phyloP scores from a whole-genome alignment of 306 rosid genomes.

The Malus orientalis region DNA sequence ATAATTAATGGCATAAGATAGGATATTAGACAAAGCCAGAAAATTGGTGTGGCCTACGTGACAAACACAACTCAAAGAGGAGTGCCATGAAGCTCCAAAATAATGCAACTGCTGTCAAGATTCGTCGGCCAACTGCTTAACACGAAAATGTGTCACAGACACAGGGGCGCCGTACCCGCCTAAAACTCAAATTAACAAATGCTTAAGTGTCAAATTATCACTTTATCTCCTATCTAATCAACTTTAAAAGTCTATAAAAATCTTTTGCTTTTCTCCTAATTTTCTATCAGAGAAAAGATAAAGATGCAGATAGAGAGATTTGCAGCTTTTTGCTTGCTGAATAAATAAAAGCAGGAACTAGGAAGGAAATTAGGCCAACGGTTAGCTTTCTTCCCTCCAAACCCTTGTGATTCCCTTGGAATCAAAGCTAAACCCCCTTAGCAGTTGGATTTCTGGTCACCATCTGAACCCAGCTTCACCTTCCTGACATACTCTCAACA shows the following conservation, averaged over 20 bases:
- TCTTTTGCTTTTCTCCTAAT: constrained; percentile 6
- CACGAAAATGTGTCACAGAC: neutral
- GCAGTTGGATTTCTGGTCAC: constrained; percentile 70
- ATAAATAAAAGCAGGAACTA: constrained; percentile 25
- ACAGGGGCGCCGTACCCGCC: constrained; percentile 44
- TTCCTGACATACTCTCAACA: constrained; percentile 46
- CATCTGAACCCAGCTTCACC: constrained; percentile 80
- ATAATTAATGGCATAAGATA: neutral
- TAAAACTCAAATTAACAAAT: constrained; percentile 40
- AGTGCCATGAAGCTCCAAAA: constrained; percentile 18
- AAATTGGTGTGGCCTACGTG: constrained; percentile 11
- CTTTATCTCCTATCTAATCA: constrained; percentile 38
- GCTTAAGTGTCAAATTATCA: neutral
- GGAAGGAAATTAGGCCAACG: constrained; percentile 75
- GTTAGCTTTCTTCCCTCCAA: constrained; percentile 69
- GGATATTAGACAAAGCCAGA: neutral
- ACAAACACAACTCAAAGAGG: constrained; percentile 8
- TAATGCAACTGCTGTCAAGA: constrained; percentile 26
- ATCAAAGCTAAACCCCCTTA: constrained; percentile 52
- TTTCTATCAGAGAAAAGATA: constrained; percentile 7
- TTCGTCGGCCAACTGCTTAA: constrained; percentile 62
- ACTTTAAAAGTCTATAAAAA: constrained; percentile 8
- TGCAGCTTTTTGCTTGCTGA: constrained; percentile 32
- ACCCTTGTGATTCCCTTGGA: constrained; percentile 59
- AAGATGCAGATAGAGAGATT: constrained; percentile 5